Conservation (phyloP, 768 basidiomycete species). For the Baorangia bicolor region DNA sequence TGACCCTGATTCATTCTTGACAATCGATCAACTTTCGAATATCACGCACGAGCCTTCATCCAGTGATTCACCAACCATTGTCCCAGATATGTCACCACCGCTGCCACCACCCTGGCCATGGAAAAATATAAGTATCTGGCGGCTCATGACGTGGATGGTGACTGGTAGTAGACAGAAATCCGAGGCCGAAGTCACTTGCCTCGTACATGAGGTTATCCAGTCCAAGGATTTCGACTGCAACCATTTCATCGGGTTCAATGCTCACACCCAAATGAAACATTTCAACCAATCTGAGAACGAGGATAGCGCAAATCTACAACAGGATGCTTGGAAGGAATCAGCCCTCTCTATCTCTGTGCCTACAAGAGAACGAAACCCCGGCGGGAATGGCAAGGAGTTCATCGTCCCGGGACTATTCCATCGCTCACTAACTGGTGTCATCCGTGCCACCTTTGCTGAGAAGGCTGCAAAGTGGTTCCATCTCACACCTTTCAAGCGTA, state of each 20-base stretch:
- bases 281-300: constrained; percentile 7
- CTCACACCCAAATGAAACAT: background rate
- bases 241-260: constrained; percentile 18
- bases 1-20: too few relatives aligned
- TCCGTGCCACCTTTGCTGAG: constrained; percentile 10
- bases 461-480: constrained; percentile 17
- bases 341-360: constrained; percentile 30
- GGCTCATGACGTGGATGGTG: constrained; percentile 17
- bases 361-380: constrained; percentile 15
- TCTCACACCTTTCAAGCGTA: constrained; percentile 24
- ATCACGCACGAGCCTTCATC: too few relatives aligned
- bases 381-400: constrained; percentile 19
- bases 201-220: constrained; percentile 2
- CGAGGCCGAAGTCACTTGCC: background rate
- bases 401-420: constrained; percentile 29
- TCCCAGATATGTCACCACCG: too few relatives aligned
- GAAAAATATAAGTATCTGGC: constrained; percentile 7
- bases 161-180: constrained; percentile 8
- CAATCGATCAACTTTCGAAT: too few relatives aligned
- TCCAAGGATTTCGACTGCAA: constrained; percentile 3
- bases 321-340: constrained; percentile 14
- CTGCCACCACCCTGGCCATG: constrained; percentile 17
- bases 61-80: too few relatives aligned
- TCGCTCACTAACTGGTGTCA: constrained; percentile 17
- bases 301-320: background rate